Evolutionary conservation across 306 rosid genomes (phyloP), one percentile per base, ranked within the genome.

Genomic region (Cicer cuneatum): DNA sequence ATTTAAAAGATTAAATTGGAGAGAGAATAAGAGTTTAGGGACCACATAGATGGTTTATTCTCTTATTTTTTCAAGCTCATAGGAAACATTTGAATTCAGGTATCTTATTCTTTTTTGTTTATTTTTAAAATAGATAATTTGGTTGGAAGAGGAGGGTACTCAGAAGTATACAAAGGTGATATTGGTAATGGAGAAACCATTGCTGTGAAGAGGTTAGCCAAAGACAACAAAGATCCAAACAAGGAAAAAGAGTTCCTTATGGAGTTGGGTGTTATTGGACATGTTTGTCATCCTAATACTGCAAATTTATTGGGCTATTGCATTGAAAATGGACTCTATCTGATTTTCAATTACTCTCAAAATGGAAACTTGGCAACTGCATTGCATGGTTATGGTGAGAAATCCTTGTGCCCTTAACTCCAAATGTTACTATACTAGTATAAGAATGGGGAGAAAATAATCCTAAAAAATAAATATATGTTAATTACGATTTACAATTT

Each of bases 331-430:
- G 96, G 98, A 6, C 90, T 94, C 58, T 90, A 90, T 79, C 87
- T 94, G 7, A 58, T 94, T 63, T 91, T 94, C 78, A 74, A 70
- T 74, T 91, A 88, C 77, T 89, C 98, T 37, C 87, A 83, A 69
- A 94, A 94, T 81, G 98, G 98, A 78, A 94, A 90, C 76, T 83
- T 94, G 83, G 76, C 89, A n/a, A 88, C 98, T 73, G 95, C 98
- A 54, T 81, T 94, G 85, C 93, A 94, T 71, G 95, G 98, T 89
- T 90, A 93, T 70, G 94, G 98, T 93, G 58, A 80, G 74, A 35
- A 67, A 48, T 19, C 40, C 38, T 19, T 7, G 8, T 9, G 19
- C 14, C 53, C 60, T 29, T 29, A 58, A 35, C 53, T 60, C 2
- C 48, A 6, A 53, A 7, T 48, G 24, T 62, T 42, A 61, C 65